Conservation (phyloP, 257 asterid species). For the Ilex aquifolium region DNA sequence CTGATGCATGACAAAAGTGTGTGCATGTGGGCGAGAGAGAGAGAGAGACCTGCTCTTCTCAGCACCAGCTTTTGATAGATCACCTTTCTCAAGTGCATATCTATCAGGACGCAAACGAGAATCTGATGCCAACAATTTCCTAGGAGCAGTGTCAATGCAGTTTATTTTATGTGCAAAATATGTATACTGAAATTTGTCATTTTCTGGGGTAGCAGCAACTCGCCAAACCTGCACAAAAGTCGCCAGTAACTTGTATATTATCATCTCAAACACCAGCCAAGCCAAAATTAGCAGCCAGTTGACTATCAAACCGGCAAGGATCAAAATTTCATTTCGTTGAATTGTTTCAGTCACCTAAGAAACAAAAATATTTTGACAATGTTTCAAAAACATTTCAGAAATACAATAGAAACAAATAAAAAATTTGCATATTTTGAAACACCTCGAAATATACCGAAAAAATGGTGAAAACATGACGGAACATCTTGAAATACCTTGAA, state of each 20-base stretch:
- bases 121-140: slow-evolving; percentile 83
- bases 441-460: no score
- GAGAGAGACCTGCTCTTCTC: slow-evolving; percentile 82
- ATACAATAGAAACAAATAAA: no score
- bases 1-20: no score
- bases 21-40: neutral
- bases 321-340: no score
- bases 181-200: slow-evolving; percentile 87
- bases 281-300: neutral
- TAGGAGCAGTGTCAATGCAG: slow-evolving; percentile 90
- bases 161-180: slow-evolving; percentile 89
- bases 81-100: slow-evolving; percentile 96
- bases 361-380: no score
- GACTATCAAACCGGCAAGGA: no score
- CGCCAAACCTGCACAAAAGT: slow-evolving; percentile 63
- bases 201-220: slow-evolving; percentile 52
- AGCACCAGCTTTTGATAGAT: slow-evolving; percentile 79
- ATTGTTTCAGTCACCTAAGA: no score
- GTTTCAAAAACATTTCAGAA: no score
- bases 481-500: no score
- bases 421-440: no score
- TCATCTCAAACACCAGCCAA: neutral
- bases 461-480: no score
- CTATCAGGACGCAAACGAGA: slow-evolving; percentile 98
- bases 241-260: neutral